Base-by-base conservation (phyloP, 768 basidiomycete species). In the Kwoniella dendrophila region DNA sequence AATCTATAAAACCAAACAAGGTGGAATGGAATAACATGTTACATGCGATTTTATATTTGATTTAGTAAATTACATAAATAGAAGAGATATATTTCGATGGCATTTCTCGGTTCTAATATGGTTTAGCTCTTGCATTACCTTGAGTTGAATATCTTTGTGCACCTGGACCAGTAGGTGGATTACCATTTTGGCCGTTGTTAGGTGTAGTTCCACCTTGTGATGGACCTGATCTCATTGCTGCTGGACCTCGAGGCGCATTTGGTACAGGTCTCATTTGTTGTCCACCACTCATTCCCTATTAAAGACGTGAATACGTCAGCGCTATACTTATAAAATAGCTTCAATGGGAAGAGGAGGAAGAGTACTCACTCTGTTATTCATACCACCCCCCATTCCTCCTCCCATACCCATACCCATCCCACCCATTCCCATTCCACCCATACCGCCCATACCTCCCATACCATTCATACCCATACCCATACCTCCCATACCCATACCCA, bases 381-480 rank as follows among this genome's bases (percentile, higher is more conserved):
- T 54, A 18, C 61, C 55, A 12, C 65, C 66, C 32, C 64, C 57
- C 64, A 68, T 61, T 8, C 55, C 48, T n/a, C 63, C 63, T 41
- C 56, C 57, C 4, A 51, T 56, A 20, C 67, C 69, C 60, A 69
- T 62, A 48, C 40, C 47, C 62, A 64, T 68, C 22, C 67, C 63
- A 7, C 53, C 58, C 54, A 65, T 61, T 26, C 56, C 44, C 64
- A 67, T 72, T 6, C 68, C 64, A n/a, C 63, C 61, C 73, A 80
- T 63, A 50, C 69, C 67, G 6, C 79, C 79, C 79, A 78, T 81
- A 69, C 78, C 78, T 47, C 73, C 75, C 71, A 76, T 75, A 29
- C 66, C 68, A 67, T 49, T 64, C 48, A 52, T 64, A 16, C 60
- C 64, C 69, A 72, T 74, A 5, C 66, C 66, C 69, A 72, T 74